Conservation (phyloP, 2,329 filamentous ascomycete genomes). For the Plenodomus lindquistii region DNA sequence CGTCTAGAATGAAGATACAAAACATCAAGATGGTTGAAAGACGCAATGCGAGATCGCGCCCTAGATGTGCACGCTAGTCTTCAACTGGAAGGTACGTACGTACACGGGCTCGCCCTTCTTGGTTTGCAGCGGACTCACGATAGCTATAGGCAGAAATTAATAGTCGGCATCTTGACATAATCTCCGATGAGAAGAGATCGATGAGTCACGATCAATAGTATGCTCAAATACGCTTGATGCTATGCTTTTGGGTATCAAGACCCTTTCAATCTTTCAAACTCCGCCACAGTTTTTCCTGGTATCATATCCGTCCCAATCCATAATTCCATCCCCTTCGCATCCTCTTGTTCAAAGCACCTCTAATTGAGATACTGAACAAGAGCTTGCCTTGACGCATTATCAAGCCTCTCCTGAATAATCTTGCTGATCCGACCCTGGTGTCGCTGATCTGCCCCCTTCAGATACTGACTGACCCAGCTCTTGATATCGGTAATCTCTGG, state of each 20-base stretch:
- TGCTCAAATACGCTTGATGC: background rate
- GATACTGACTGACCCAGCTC: conserved; percentile 78
- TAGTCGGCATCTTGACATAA: background rate
- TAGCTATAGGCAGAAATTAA: too few relatives aligned
- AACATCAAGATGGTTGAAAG: conserved; percentile 5
- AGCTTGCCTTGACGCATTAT: conserved; percentile 45
- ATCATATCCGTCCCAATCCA: conserved; percentile 15
- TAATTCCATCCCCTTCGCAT: background rate
- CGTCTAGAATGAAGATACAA: background rate
- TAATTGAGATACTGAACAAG: conserved; percentile 39
- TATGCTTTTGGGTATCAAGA: background rate
- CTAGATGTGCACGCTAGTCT: conserved; percentile 13
- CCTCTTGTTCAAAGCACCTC: background rate
- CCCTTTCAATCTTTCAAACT: background rate
- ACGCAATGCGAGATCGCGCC: conserved; percentile 5
- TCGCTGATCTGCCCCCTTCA: conserved; percentile 76
- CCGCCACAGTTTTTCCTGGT: conserved; percentile 17
- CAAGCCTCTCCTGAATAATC: conserved; percentile 73
- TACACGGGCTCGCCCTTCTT: too few relatives aligned
- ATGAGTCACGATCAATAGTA: background rate
- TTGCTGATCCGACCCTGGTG: conserved; percentile 70
- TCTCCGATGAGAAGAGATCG: background rate
- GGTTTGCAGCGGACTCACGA: too few relatives aligned
- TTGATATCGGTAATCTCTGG: conserved; percentile 80
- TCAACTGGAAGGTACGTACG: conserved; percentile 16